A percentile compares a stretch with the other conserved stretches of the same genome.
Evolutionary conservation across 176 grass and related monocot genomes (phyloP).

Genomic region (Rhynchospora pubera): DNA sequence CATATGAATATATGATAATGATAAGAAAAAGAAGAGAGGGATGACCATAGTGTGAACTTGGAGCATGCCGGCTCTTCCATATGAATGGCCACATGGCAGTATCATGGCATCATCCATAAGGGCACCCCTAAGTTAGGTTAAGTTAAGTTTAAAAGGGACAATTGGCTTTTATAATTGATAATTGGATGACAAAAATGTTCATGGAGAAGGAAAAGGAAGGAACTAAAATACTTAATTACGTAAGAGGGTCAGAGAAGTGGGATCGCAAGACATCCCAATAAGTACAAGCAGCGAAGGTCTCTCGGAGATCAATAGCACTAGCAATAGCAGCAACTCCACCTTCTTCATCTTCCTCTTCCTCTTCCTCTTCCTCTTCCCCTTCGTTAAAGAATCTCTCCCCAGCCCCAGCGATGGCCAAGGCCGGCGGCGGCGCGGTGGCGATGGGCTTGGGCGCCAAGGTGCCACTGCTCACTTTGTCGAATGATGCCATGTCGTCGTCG

Average conservation of each 20-base stretch:
- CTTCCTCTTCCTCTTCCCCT: neutral
- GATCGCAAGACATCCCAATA: constrained; percentile 11
- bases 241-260: neutral
- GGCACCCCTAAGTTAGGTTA: constrained; percentile 24
- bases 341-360: neutral
- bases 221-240: constrained; percentile 8
- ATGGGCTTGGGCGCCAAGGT: neutral
- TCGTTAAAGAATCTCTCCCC: neutral
- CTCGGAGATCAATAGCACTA: neutral
- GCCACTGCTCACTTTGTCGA: neutral
- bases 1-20: too few species aligned
- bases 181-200: too few species aligned
- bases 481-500: neutral
- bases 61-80: constrained; percentile 57
- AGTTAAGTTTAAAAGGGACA: neutral
- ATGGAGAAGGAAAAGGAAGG: neutral
- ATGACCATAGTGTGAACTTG: constrained; percentile 72
- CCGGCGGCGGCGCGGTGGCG: neutral
- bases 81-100: constrained; percentile 77
- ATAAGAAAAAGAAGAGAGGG: constrained; percentile 3
- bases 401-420: neutral
- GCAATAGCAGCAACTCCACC: too few species aligned
- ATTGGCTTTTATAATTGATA: too few species aligned
- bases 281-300: neutral
- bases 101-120: constrained; percentile 85